Base-by-base conservation (phyloP, 1,284 basidiomycete genomes). In the Stygiomarasmius scandens region DNA sequence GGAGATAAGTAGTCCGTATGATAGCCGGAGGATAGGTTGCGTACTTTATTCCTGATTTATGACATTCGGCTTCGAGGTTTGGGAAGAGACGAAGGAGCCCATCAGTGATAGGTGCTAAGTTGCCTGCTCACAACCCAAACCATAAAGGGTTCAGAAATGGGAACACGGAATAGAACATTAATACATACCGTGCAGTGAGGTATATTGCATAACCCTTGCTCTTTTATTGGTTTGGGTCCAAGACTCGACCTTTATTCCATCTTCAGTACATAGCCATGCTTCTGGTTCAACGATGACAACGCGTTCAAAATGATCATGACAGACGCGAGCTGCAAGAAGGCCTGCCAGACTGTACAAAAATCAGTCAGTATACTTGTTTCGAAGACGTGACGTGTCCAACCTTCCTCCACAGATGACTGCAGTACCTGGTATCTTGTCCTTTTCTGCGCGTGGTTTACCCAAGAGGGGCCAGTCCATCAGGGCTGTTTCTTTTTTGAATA, bases 281-380 rank as follows among this genome's bases (percentile, higher is more conserved):
- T 74, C 74, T 5, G 72, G 60, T 46, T 75, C 72, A 11, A 75
- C 61, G 38, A 75, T 63, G 19, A 74, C 25, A 36, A 74, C 72
- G 10, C 63, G 58, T 43, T 72, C 68, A 49, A 74, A 74, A 56
- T 73, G 72, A 54, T 73, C 71, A 16, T 61, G 58, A 34, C 65
- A 67, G 19, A 67, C 60, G 11, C 68, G 58, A 5, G 68, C 69
- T 8, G 69, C 54, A 24, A 69, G 56, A n/a, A 71, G 62, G 16
- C 69, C 69, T 2, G 62, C 65, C 16, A 71, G 64, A 49, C 69
- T 71, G 57, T 47, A 49, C 9, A 57, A 45, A 24, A 19, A 41
- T 36, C 19, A 52, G 20, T 27, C 23, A 48, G 14, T 5, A 24
- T 25, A 43, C 9, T 36, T 11, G 23, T 20, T 12, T 25, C 22